Conservation (phyloP, 768 basidiomycete species). For the Mrakia frigida region DNA sequence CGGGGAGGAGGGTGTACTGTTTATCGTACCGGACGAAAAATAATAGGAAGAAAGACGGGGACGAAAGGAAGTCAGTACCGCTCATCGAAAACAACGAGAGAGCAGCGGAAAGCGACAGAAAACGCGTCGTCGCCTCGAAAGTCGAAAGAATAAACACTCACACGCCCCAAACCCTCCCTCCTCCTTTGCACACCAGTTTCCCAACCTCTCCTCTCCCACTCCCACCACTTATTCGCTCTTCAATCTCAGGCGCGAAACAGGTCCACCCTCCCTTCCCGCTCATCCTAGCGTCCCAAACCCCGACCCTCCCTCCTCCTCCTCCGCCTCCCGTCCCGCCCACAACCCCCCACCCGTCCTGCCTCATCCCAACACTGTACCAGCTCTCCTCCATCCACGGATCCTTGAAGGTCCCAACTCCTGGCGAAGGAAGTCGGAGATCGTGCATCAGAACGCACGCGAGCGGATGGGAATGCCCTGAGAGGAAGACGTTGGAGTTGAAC, state of each 20-base stretch:
- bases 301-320: not conserved
- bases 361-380: conserved; percentile 7
- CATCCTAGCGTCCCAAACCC: not conserved
- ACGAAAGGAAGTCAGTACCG: not conserved
- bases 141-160: not conserved
- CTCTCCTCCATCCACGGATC: conserved; percentile 15
- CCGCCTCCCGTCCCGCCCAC: not conserved
- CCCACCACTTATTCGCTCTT: not conserved
- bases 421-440: not conserved
- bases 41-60: not conserved
- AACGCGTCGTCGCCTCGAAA: not conserved
- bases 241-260: not conserved
- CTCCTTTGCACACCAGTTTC: not conserved
- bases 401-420: not conserved
- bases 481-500: not conserved
- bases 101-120: not conserved
- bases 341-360: not conserved
- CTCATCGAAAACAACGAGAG: not conserved
- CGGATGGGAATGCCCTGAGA: not conserved
- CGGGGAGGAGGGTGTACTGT: not conserved
- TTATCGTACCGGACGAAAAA: no score
- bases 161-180: conserved; percentile 7
- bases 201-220: not conserved
- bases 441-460: conserved; percentile 1
- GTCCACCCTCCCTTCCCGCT: not conserved